Base-by-base conservation (phyloP, 345 rosid genomes). In the Combretum micranthum region DNA sequence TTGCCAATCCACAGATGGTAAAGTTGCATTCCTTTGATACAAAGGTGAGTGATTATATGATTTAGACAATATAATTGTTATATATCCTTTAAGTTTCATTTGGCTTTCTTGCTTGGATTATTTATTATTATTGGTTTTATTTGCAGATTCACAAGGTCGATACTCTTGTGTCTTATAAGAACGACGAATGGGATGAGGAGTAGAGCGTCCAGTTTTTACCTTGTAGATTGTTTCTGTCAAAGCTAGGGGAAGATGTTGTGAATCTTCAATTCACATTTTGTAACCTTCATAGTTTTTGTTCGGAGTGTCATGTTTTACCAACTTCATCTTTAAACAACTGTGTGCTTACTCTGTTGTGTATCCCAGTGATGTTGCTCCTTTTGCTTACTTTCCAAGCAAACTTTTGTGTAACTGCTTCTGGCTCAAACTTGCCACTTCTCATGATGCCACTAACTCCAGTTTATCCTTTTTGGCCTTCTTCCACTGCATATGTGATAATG, bases 1-100 rank as follows among this genome's bases (percentile, higher is more conserved):
- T 93, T 67, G 91, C 85, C 12, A 93, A 93, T 74, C 99, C 99
- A 42, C 97, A 93, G 63, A 93, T 89, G 97, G 99, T 93, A 66
- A 93, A 93, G 77, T 67, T 93, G 76, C 99, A 93, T 66, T 85
- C 92, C 9, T 93, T 93, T 62, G 97, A 93, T 44, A 93, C 99
- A 47, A 89, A 87, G 92, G 99, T 84, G 50, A 64, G 57, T 15
- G 21, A n/a, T n/a, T n/a, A n/a, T 22, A 20, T 12, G 15, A 37
- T 62, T 4, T 32, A 1, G 14, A 7, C 10, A 11, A 11, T 48
- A 14, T 44, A 37, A 6, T 16, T n/a, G 23, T n/a, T 12, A 4
- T n/a, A 37, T 54, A 20, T 44, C 23, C 37, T 23, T 23, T 57
- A 19, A 12, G 48, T 17, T 16, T 46, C 18, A 18, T n/a, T 37